Evolutionary conservation across 2,329 filamentous ascomycete genomes (phyloP).

Genomic region (Paracoccidioides lutzii): DNA sequence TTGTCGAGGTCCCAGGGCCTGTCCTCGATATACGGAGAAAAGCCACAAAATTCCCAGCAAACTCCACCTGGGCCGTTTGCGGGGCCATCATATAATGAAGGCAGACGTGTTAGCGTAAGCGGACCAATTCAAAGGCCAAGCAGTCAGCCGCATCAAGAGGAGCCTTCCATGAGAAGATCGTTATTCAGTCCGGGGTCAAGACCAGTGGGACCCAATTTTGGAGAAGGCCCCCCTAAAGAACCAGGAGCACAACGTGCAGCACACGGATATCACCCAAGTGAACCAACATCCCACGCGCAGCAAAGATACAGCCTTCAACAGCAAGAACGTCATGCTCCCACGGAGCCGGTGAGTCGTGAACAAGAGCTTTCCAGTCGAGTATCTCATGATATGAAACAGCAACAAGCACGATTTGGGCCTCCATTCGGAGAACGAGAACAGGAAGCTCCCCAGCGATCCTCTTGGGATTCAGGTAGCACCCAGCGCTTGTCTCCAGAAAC

Average conservation of each 20-base stretch:
- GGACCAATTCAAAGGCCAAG: constrained; percentile 32
- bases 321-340: constrained; percentile 23
- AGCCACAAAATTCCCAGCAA: constrained; percentile 19
- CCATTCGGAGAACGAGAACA: constrained; percentile 24
- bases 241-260: constrained; percentile 14
- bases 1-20: constrained; percentile 19
- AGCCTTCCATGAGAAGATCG: constrained; percentile 20
- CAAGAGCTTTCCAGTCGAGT: constrained; percentile 16
- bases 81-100: constrained; percentile 23
- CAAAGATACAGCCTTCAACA: constrained; percentile 22
- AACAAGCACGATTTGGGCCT: constrained; percentile 18
- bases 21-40: constrained; percentile 24
- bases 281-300: constrained; percentile 17
- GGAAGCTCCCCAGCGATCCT: constrained; percentile 17
- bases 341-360: constrained; percentile 23
- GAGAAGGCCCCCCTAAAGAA: constrained; percentile 16
- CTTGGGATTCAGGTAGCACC: constrained; percentile 29
- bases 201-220: constrained; percentile 13
- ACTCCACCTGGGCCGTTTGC: constrained; percentile 24
- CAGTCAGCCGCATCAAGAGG: constrained; percentile 29
- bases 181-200: constrained; percentile 26
- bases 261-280: constrained; percentile 20
- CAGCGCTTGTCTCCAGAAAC: constrained; percentile 28
- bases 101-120: constrained; percentile 32
- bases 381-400: constrained; percentile 21